Evolutionary conservation across 2,329 filamentous ascomycete species (phyloP), one percentile per base, ranked within the genome.

Genomic region (Hawksworthiomyces lignivorus): DNA sequence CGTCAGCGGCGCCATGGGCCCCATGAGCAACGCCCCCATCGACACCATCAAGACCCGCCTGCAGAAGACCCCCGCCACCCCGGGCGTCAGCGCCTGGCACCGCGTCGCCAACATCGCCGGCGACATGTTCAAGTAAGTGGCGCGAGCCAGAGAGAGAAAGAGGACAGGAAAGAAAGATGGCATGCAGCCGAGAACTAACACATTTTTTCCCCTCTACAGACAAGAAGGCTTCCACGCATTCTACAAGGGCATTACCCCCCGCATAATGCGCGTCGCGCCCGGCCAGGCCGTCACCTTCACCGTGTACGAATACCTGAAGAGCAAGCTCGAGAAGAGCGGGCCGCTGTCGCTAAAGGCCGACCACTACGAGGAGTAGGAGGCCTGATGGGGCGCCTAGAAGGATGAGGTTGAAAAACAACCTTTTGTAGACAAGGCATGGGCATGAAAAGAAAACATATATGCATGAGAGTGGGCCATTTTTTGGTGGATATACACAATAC

Each of bases 31-130:
- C 60, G 92, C 94, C 21, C 92, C 92, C 18, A 97, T 98, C 60
- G 92, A 98, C 59, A 98, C 92, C 29, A 97, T 98, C 71, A 98
- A 98, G 80, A 98, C 92, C 31, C 73, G 92, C 38, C 68, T 98
- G 61, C 92, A 98, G 63, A 92, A 87, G 67, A 92, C 81, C 39
- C 87, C 87, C 1, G 88, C 85, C 4, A 75, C 84, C 63, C 75
- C 80, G 5, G 89, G 90, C 14, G 83, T 89, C 57, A 85, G 80
- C 35, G 90, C 92, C 11, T 63, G 94, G 53, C 75, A 77, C 45
- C 73, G 92, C 46, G 96, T 98, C 54, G 71, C 76, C 22, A 61
- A 66, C 30, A 98, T 98, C 54, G 81, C 86, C 39, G 73, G 66
- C 43, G 84, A 89, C 50, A 92, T 90, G 86, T 89, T 89, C 69